These are phyloP conservation scores for Lonicera japonica DNA, from an alignment of 129 eudicot species.

Conservation along the genomic window DNA sequence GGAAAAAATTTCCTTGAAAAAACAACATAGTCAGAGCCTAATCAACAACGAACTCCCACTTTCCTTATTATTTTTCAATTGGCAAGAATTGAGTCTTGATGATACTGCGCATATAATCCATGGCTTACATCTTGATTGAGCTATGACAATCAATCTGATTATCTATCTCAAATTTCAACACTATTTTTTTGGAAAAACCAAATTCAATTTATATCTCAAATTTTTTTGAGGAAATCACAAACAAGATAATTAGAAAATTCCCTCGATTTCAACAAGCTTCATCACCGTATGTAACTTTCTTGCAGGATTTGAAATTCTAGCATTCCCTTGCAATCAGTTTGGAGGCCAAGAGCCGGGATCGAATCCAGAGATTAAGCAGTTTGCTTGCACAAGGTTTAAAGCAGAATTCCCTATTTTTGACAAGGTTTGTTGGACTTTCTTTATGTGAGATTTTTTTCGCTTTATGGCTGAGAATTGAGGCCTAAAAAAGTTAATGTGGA, in stretches of 20 bases:
- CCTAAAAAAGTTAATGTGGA: background rate
- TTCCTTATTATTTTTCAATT: too few species aligned
- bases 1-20: too few species aligned
- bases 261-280: background rate
- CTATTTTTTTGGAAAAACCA: background rate
- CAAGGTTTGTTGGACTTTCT: conserved; percentile 43
- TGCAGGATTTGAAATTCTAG: conserved; percentile 82
- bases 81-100: too few species aligned
- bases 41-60: too few species aligned
- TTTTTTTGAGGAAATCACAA: background rate
- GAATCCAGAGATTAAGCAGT: conserved; percentile 67
- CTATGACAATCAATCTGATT: too few species aligned
- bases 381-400: conserved; percentile 82
- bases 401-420: conserved; percentile 94
- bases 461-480: background rate
- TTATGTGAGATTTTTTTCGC: background rate
- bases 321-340: conserved; percentile 94
- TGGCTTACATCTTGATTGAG: too few species aligned
- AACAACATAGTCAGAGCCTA: too few species aligned
- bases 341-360: conserved; percentile 96
- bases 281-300: conserved; percentile 7
- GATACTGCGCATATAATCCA: too few species aligned
- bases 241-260: background rate
- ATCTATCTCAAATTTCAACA: background rate
- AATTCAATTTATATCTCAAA: background rate